Percentiles rank a stretch among this genome's conserved stretches.
Evolutionary conservation across 257 asterid genomes (phyloP).

Genomic region (Solanum etuberosum): DNA sequence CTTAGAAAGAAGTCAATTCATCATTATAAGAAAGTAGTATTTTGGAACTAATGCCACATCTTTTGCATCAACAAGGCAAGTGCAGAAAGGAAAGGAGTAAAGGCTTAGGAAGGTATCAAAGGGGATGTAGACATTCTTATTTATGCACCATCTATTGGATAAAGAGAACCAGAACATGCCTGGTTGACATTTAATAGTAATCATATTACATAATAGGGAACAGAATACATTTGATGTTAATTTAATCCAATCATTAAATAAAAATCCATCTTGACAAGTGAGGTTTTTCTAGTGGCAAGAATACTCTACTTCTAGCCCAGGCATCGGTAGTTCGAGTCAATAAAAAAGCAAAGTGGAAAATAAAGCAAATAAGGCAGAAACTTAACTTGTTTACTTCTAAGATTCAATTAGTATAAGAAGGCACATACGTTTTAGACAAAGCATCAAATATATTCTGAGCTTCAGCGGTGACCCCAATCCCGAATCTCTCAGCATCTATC

Average conservation of each 20-base stretch:
- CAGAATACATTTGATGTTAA: background rate
- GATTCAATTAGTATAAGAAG: background rate
- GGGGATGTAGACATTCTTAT: background rate
- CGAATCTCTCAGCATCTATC: conserved; percentile 84
- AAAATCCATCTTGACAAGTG: background rate
- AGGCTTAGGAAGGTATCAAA: background rate
- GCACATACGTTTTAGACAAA: conserved; percentile 77
- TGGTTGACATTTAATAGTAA: background rate
- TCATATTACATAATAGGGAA: background rate
- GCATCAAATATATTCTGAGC: conserved; percentile 91
- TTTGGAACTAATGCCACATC: background rate
- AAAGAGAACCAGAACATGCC: background rate
- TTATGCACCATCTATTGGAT: background rate
- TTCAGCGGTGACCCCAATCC: conserved; percentile 90
- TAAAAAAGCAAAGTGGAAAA: background rate
- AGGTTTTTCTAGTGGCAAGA: background rate
- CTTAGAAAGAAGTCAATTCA: background rate
- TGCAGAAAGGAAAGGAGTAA: background rate
- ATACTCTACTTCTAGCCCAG: background rate
- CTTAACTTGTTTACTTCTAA: background rate
- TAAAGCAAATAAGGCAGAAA: background rate
- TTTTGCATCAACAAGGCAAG: background rate
- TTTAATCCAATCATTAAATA: background rate
- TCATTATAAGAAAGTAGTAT: background rate
- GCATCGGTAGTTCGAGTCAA: background rate